A percentile compares a stretch with the other conserved stretches of the same genome.
Conservation (phyloP, 768 basidiomycete genomes). For the Fomitopsis serialis region DNA sequence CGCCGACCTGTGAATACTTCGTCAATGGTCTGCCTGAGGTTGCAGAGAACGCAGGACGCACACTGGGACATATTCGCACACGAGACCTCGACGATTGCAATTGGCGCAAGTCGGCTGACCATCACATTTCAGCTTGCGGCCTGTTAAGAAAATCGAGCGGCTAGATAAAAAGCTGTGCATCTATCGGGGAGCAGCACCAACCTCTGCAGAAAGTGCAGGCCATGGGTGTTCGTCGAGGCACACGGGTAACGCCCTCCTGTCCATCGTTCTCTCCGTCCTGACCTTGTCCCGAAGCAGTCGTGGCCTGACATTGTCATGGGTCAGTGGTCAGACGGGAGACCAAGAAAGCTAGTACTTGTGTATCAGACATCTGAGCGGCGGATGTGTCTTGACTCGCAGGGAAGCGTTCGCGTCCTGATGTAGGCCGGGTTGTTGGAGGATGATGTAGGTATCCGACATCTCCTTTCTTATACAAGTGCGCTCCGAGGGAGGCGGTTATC, state of each 20-base stretch:
- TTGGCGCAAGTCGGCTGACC: constrained; percentile 64
- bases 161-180: constrained; percentile 1
- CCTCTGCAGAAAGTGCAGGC: constrained; percentile 74
- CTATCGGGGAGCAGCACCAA: constrained; percentile 14
- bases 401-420: neutral
- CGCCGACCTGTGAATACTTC: constrained; percentile 6
- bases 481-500: neutral
- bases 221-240: constrained; percentile 46
- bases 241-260: neutral
- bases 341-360: neutral
- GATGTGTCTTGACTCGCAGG: neutral
- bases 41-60: constrained; percentile 29
- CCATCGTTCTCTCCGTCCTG: neutral
- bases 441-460: neutral
- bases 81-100: constrained; percentile 52
- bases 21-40: neutral
- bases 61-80: constrained; percentile 63
- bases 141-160: constrained; percentile 26
- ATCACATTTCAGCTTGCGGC: constrained; percentile 71
- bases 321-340: neutral
- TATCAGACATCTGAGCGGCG: neutral
- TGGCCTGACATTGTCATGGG: neutral
- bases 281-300: neutral
- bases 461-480: neutral
- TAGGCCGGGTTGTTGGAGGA: neutral